phyloP scores from a whole-genome alignment of 371 early-diverging fungal species.

The Rhizopus arrhizus region DNA sequence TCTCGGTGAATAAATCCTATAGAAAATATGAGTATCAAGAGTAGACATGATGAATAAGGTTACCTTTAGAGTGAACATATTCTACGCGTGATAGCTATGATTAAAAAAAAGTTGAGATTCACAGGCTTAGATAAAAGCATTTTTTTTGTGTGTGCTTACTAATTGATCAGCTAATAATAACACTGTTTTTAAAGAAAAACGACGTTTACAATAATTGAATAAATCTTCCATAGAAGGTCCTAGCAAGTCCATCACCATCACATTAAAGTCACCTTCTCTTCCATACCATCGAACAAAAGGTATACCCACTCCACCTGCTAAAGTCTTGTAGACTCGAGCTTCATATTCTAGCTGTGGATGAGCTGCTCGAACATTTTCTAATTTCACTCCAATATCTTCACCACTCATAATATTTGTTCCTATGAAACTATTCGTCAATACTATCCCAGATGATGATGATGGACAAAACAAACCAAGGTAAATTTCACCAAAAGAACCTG shows the following conservation, averaged over 20 bases:
- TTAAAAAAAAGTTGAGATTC: too few species aligned
- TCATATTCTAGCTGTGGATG: constrained; percentile 98
- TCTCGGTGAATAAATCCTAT: constrained; percentile 75
- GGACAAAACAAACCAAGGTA: constrained; percentile 74
- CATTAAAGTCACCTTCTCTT: constrained; percentile 89
- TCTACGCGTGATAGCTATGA: constrained; percentile 94
- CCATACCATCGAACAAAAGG: constrained; percentile 96
- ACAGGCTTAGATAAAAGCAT: too few species aligned
- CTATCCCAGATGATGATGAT: neutral
- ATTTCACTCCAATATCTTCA: constrained; percentile 95
- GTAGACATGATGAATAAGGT: constrained; percentile 2
- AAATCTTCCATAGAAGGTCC: constrained; percentile 99
- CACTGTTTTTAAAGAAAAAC: constrained; percentile 97
- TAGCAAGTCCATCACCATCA: constrained; percentile 97
- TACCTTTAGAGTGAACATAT: constrained; percentile 93
- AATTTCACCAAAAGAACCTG: constrained; percentile 99
- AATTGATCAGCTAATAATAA: constrained; percentile 98
- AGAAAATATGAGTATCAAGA: neutral
- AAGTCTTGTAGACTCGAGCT: constrained; percentile 90
- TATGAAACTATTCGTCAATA: constrained; percentile 27
- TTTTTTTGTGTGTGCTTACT: constrained; percentile 55
- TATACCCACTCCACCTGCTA: constrained; percentile 96
- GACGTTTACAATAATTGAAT: constrained; percentile 97
- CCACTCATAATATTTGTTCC: constrained; percentile 90
- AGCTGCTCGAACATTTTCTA: constrained; percentile 89